Base-by-base conservation (phyloP, 1,284 basidiomycete species). In the Bondarzewia mesenterica region DNA sequence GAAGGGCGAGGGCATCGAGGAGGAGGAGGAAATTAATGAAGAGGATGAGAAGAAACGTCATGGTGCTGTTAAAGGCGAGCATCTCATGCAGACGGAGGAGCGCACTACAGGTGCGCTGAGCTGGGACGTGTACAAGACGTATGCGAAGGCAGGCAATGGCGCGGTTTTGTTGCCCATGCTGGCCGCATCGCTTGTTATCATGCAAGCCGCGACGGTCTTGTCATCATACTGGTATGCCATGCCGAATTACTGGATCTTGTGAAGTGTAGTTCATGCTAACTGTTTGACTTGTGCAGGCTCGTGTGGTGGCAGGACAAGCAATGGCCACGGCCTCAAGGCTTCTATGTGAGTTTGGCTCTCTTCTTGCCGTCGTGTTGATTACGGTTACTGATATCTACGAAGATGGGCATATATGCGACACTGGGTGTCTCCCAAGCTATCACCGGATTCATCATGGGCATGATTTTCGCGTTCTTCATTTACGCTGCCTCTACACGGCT, bases 331-430 rank as follows among this genome's bases (percentile, higher is more conserved):
- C 57, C 78, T 4, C 61, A 72, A 56, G 76, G 75, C 0, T 84
- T 85, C 60, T 85, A 82, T 58, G 80, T 82, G 58, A 42, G 76
- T 59, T 8, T 2, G 49, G 23, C 18, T 12, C 12, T 7, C n/a
- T 12, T 27, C 27, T 21, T 29, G 7, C 3, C 29, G 37, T n/a
- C n/a, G n/a, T n/a, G 48, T 44, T 37, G 45, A 57, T 8, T 56
- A 6, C 16, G 2, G 23, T 15, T 27, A 12, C 42, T 42, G n/a
- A n/a, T n/a, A n/a, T n/a, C n/a, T n/a, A n/a, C 50, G 2, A 48
- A 85, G 80, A 85, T 85, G 78, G 81, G 75, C 20, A 71, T 85
- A 20, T 86, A 85, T 55, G 82, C 79, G 15, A 70, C 60, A 4
- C 68, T 86, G 1, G 77, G 78, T 47, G 55, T 73, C 35, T 64